A percentile compares a stretch with the other conserved stretches of the same genome.
These are phyloP conservation scores for Piromyces sp. DNA, from an alignment of 192 early-diverging fungal species.

Conservation along the genomic window DNA sequence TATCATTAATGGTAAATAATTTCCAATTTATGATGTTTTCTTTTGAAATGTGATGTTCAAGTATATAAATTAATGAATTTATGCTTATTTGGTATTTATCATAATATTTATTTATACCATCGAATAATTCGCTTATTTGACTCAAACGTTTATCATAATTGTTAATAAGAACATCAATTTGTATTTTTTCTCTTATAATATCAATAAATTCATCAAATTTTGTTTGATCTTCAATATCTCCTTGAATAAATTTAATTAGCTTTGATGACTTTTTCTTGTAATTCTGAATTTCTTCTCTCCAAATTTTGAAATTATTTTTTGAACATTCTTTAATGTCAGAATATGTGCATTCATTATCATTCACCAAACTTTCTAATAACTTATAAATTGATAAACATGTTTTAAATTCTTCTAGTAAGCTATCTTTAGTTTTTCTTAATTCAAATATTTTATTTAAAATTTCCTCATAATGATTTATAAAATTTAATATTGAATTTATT, in stretches of 20 bases:
- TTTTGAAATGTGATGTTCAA: background rate
- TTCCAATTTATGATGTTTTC: background rate
- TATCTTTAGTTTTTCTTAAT: background rate
- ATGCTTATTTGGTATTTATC: background rate
- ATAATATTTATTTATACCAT: background rate
- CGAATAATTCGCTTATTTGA: background rate
- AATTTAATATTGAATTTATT: background rate
- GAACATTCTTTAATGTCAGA: background rate
- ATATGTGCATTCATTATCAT: background rate
- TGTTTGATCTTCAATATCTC: background rate
- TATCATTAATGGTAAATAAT: background rate
- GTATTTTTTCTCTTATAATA: background rate
- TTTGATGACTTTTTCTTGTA: background rate
- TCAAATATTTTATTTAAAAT: background rate
- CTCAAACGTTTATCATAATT: background rate
- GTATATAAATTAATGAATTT: background rate
- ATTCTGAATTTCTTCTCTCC: background rate
- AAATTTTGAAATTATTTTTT: background rate
- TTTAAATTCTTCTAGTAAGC: background rate
- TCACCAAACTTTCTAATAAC: background rate
- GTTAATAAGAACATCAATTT: background rate
- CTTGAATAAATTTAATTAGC: background rate
- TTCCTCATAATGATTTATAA: background rate
- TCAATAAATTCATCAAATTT: background rate
- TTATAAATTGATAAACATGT: background rate